These are phyloP conservation scores for Vigna radiata DNA, from an alignment of 306 rosid genomes.

Conservation along the genomic window DNA sequence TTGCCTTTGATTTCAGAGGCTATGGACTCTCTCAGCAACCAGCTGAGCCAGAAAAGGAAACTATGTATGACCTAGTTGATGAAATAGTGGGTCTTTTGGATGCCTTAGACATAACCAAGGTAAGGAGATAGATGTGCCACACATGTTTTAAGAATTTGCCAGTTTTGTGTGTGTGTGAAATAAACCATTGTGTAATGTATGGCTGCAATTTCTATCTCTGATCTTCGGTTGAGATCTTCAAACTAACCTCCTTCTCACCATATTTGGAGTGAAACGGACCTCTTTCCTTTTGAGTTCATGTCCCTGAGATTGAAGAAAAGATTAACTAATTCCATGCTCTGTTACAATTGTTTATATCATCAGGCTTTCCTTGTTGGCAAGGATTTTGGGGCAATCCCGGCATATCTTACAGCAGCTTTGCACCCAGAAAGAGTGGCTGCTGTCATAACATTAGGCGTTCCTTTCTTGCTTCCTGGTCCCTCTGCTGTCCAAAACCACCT, in stretches of 20 bases:
- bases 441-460: constrained; percentile 56
- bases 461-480: constrained; percentile 60
- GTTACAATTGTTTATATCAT: constrained; percentile 10
- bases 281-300: no score
- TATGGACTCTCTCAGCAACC: constrained; percentile 84
- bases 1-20: constrained; percentile 76
- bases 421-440: constrained; percentile 58
- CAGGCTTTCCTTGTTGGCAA: constrained; percentile 69
- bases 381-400: constrained; percentile 62
- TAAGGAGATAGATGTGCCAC: neutral
- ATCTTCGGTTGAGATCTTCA: neutral
- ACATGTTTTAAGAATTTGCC: neutral
- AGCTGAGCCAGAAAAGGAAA: constrained; percentile 59
- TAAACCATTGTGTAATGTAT: neutral
- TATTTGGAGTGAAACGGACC: no score
- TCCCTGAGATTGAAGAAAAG: no score
- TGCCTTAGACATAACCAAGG: constrained; percentile 63
- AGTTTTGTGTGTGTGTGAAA: neutral
- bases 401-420: constrained; percentile 50
- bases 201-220: neutral
- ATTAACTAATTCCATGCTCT: neutral
- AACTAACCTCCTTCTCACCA: no score
- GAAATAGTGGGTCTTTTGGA: constrained; percentile 62
- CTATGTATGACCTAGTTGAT: constrained; percentile 49
- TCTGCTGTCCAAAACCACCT: constrained; percentile 48